Evolutionary conservation across 1,284 basidiomycete species (phyloP).

Genomic region (Inonotus obliquus): DNA sequence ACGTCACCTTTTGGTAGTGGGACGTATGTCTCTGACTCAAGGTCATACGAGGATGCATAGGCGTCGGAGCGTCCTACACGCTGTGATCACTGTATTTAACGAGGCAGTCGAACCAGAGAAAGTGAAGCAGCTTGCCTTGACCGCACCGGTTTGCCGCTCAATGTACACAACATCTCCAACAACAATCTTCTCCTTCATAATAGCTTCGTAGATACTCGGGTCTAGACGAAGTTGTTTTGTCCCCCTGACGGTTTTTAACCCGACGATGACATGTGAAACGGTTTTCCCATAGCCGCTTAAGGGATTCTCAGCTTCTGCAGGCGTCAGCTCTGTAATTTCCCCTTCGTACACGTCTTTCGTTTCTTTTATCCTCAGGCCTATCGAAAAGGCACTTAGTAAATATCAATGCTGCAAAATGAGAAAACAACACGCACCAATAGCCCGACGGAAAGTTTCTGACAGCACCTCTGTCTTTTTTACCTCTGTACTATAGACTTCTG

Average conservation of each 20-base stretch:
- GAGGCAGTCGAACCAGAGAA: not conserved
- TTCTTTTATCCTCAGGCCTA: constrained; percentile 94
- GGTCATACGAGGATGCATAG: constrained; percentile 97
- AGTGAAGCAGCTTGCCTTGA: constrained; percentile 61
- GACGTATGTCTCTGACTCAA: constrained; percentile 98
- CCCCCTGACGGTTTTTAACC: constrained; percentile 97
- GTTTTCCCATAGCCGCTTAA: constrained; percentile 98
- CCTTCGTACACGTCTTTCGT: constrained; percentile 99
- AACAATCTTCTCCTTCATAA: constrained; percentile 95
- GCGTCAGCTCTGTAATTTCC: constrained; percentile 96
- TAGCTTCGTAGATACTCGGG: constrained; percentile 95
- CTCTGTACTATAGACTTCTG: constrained; percentile 94
- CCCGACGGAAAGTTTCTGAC: constrained; percentile 92
- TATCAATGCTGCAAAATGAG: not conserved
- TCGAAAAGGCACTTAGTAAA: not conserved
- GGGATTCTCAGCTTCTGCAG: constrained; percentile 93
- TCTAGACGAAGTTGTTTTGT: constrained; percentile 96
- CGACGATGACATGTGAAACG: constrained; percentile 94
- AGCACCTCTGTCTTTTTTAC: constrained; percentile 99
- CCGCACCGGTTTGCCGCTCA: constrained; percentile 91
- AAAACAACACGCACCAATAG: constrained; percentile 73
- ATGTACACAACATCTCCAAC: constrained; percentile 98
- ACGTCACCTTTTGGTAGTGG: constrained; percentile 98
- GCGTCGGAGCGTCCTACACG: constrained; percentile 96
- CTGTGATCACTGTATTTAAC: constrained; percentile 32